Conservation (phyloP, 2,329 filamentous ascomycete genomes). For the Dactylonectria estremocensis region DNA sequence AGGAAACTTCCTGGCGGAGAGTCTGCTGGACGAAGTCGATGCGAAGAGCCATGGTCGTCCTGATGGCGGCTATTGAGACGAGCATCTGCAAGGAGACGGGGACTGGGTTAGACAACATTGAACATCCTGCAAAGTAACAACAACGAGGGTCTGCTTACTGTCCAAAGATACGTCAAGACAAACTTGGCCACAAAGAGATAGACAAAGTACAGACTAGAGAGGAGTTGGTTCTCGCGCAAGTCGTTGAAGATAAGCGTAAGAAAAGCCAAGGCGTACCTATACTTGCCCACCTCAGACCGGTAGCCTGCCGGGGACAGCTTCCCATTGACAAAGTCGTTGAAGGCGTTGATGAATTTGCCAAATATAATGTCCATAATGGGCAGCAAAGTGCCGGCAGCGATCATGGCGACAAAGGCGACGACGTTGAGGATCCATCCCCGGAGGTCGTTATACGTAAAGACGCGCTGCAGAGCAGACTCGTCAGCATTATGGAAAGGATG, state of each 20-base stretch:
- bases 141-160: conserved; percentile 56
- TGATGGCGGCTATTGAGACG: conserved; percentile 56
- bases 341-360: conserved; percentile 68
- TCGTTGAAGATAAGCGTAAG: background rate
- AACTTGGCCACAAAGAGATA: conserved; percentile 72
- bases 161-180: conserved; percentile 68
- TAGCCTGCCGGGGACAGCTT: conserved; percentile 62
- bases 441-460: conserved; percentile 58
- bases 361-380: conserved; percentile 74
- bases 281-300: conserved; percentile 63
- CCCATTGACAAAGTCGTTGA: conserved; percentile 69
- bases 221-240: background rate
- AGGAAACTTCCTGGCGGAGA: conserved; percentile 67
- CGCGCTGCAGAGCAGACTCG: conserved; percentile 44
- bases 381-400: conserved; percentile 57
- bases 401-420: conserved; percentile 55
- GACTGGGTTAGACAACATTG: background rate
- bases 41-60: conserved; percentile 55
- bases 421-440: conserved; percentile 56
- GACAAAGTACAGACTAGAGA: conserved; percentile 66
- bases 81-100: conserved; percentile 48
- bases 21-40: conserved; percentile 57
- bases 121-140: background rate
- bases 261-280: conserved; percentile 49
- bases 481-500: background rate